phyloP scores from a whole-genome alignment of 1,139 yeast species.

The Candida pseudocylindracea region DNA sequence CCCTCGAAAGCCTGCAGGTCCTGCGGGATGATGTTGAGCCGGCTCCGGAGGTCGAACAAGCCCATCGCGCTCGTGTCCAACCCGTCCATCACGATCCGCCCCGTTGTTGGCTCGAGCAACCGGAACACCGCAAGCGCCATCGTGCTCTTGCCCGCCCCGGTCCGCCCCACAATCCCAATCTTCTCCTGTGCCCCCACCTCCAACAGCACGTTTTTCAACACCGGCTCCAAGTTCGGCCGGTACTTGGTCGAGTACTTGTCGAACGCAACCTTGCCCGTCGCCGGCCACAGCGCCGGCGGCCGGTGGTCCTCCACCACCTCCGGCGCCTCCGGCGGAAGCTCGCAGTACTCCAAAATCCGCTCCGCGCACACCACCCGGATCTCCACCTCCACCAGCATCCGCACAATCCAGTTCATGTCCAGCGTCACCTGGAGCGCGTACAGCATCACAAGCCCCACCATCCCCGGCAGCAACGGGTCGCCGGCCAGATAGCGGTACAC shows the following conservation, averaged over 20 bases:
- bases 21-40: constrained; percentile 43
- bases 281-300: constrained; percentile 38
- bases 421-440: constrained; percentile 46
- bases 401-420: constrained; percentile 35
- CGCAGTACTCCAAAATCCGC: constrained; percentile 49
- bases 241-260: constrained; percentile 42
- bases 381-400: constrained; percentile 52
- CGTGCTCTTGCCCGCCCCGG: constrained; percentile 74
- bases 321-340: constrained; percentile 26
- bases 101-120: constrained; percentile 11
- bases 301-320: constrained; percentile 11
- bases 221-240: constrained; percentile 34
- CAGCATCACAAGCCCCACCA: constrained; percentile 55
- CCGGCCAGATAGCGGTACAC: constrained; percentile 10
- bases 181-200: constrained; percentile 38
- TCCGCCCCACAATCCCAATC: constrained; percentile 66
- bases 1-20: constrained; percentile 51
- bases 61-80: constrained; percentile 22
- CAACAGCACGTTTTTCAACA: constrained; percentile 28
- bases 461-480: constrained; percentile 31
- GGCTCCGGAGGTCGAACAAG: constrained; percentile 26
- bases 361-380: constrained; percentile 60
- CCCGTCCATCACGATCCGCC: constrained; percentile 21
- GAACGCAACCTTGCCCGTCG: constrained; percentile 29
- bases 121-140: constrained; percentile 54